These are phyloP conservation scores for Schizonepeta tenuifolia DNA, from an alignment of 257 asterid genomes.

Conservation along the genomic window DNA sequence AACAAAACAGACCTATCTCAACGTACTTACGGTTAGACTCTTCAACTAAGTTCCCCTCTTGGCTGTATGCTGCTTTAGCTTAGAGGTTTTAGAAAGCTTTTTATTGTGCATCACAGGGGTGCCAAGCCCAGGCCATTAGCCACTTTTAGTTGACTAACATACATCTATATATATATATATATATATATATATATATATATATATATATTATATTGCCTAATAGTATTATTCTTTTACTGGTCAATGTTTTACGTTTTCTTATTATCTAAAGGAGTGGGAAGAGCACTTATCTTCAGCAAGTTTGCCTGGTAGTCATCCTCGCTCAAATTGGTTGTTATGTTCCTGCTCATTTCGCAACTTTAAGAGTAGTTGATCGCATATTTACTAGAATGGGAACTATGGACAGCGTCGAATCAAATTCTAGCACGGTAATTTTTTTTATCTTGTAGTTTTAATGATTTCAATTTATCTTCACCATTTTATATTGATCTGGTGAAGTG, in stretches of 20 bases:
- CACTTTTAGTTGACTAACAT: constrained; percentile 30
- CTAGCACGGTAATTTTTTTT: constrained; percentile 74
- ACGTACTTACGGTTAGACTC: too few species aligned
- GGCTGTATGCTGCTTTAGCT: constrained; percentile 18
- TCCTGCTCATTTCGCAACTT: constrained; percentile 89
- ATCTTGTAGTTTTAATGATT: constrained; percentile 21
- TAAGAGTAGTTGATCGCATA: constrained; percentile 88
- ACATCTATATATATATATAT: too few species aligned
- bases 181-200: constrained; percentile 15
- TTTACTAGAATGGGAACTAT: constrained; percentile 97
- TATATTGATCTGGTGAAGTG: constrained; percentile 11
- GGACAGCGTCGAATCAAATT: constrained; percentile 93
- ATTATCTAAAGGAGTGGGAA: constrained; percentile 87
- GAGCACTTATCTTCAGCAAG: constrained; percentile 97
- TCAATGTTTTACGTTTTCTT: constrained; percentile 12
- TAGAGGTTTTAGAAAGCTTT: constrained; percentile 9
- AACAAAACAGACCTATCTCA: constrained; percentile 20
- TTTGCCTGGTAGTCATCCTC: constrained; percentile 85
- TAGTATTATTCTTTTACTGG: background rate
- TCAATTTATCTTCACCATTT: constrained; percentile 16
- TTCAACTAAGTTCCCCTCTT: constrained; percentile 23
- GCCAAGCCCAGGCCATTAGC: constrained; percentile 23
- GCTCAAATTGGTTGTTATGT: constrained; percentile 98
- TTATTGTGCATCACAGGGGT: constrained; percentile 18
- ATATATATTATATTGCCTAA: constrained; percentile 22